These are phyloP conservation scores for Dryadomyces sulphureus DNA, from an alignment of 2,329 filamentous ascomycete species.

Conservation along the genomic window DNA sequence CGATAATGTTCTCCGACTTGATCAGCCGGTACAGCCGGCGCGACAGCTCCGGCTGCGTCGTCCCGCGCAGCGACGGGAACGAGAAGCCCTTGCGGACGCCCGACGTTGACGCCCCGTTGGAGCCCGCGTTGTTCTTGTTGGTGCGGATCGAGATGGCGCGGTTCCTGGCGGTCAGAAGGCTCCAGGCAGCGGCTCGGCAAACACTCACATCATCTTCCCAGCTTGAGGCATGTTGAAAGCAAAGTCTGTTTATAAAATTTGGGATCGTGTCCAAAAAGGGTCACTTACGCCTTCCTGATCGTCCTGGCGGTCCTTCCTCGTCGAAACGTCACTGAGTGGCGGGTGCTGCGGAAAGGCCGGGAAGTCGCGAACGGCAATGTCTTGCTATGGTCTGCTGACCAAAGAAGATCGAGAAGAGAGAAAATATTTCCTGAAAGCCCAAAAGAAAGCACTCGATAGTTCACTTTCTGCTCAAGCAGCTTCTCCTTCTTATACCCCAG, in stretches of 20 bases:
- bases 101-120: slow-evolving; percentile 12
- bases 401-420: neutral
- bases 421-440: too few relatives aligned
- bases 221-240: neutral
- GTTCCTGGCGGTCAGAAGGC: slow-evolving; percentile 49
- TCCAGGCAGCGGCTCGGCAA: neutral
- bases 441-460: too few relatives aligned
- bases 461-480: too few relatives aligned
- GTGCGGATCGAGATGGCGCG: slow-evolving; percentile 62
- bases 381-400: neutral
- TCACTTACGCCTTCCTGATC: neutral
- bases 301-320: neutral
- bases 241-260: neutral
- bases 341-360: neutral
- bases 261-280: neutral
- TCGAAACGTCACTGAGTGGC: neutral
- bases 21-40: slow-evolving; percentile 83
- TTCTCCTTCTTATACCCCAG: neutral
- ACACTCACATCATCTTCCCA: slow-evolving; percentile 4
- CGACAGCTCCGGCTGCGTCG: slow-evolving; percentile 74
- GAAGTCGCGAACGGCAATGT: neutral
- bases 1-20: slow-evolving; percentile 85
- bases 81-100: slow-evolving; percentile 50
- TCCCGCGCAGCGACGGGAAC: slow-evolving; percentile 72
- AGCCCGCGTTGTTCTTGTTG: slow-evolving; percentile 31